Base-by-base conservation (phyloP, 805 yeast species). In the Zygosaccharomyces siamensis region DNA sequence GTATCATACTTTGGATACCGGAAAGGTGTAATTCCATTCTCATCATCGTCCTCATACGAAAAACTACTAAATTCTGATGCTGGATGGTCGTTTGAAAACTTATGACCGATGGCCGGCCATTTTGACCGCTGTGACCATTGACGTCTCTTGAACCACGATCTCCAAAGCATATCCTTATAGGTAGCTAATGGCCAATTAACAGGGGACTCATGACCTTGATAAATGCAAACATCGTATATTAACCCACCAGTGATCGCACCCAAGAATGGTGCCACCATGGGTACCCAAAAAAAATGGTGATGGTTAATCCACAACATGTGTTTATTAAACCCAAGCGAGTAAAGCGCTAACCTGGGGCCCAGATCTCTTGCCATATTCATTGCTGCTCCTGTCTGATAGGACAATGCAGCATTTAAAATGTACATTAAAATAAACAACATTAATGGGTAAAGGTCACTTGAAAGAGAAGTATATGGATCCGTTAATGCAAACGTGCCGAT, bases 311-410 rank as follows among this genome's bases (percentile, higher is more conserved):
- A 67, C 36, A 67, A 45, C 24, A 75, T 55, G 60, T 65, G 32
- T 62, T 72, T 59, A 36, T 75, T 72, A 52, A 75, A 75, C 27
- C 83, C 83, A 32, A 75, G 68, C 45, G 75, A 64, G 35, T 69
- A 67, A 16, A 78, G 62, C 31, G 78, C 79, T 36, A 78, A 57
- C 55, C 83, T 66, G 48, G 83, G 82, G 18, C 76, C 79, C 44
- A 77, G 67, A 62, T 78, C 83, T 64, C 83, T 74, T 28, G 81
- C 81, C 48, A 72, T 64, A 63, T 78, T 78, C 57, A 78, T 62
- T 36, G 81, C 81, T 55, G 74, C 75, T 16, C 80, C 80, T n/a
- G 82, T 77, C 58, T 74, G 75, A 60, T 68, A 74, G 41, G 80
- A 78, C 53, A 73, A 67, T 8, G 77, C 62, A n/a, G 76, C 67